phyloP scores from a whole-genome alignment of 1,284 basidiomycete species.

The Rhodotorula sp. region DNA sequence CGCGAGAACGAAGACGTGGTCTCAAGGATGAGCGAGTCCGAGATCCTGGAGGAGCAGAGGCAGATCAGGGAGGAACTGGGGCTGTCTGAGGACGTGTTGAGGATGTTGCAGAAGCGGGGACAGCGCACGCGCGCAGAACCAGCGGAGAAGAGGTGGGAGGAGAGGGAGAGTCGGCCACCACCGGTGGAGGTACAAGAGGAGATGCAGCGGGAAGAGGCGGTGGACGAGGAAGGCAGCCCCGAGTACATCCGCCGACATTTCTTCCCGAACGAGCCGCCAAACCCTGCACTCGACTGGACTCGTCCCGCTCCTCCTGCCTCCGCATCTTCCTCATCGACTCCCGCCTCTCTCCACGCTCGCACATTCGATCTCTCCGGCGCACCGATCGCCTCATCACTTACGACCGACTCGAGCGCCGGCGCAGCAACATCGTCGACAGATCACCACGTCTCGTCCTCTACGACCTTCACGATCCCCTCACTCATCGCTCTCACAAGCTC shows the following conservation, averaged over 20 bases:
- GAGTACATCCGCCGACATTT: slow-evolving; percentile 78
- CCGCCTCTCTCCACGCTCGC: slow-evolving; percentile 37
- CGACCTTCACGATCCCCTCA: slow-evolving; percentile 26
- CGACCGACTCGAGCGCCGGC: background rate
- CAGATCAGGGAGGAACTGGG: slow-evolving; percentile 70
- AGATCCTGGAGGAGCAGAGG: slow-evolving; percentile 60
- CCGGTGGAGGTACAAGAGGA: background rate
- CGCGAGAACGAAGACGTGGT: slow-evolving; percentile 60
- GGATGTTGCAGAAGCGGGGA: slow-evolving; percentile 57
- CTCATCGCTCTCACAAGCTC: slow-evolving; percentile 32
- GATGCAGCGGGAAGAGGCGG: background rate
- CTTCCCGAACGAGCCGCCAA: slow-evolving; percentile 66
- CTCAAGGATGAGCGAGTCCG: slow-evolving; percentile 60
- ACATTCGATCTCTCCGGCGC: slow-evolving; percentile 74
- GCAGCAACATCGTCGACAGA: background rate
- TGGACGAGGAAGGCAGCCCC: slow-evolving; percentile 66
- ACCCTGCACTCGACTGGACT: slow-evolving; percentile 70
- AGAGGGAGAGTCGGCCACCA: background rate
- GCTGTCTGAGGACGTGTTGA: slow-evolving; percentile 61
- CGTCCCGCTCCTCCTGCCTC: too few species aligned
- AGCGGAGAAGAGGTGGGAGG: slow-evolving; percentile 2
- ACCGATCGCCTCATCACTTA: slow-evolving; percentile 55
- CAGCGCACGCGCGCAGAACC: slow-evolving; percentile 12
- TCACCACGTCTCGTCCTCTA: slow-evolving; percentile 32
- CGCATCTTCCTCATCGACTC: background rate